Base-by-base conservation (phyloP, 2,329 filamentous ascomycete species). In the Xylariaceae sp. region DNA sequence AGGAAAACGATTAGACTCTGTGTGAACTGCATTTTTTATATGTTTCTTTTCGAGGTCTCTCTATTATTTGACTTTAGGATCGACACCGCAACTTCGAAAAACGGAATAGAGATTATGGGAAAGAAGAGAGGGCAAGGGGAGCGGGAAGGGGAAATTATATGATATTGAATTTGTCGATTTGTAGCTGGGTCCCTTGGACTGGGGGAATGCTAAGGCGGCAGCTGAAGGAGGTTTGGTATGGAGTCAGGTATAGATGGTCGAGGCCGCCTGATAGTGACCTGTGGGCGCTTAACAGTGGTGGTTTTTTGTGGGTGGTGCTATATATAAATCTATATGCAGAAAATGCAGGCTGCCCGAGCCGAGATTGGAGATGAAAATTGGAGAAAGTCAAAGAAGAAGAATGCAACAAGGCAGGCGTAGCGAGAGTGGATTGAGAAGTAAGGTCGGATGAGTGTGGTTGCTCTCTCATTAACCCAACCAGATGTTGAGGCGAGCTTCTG, bases 261-360 rank as follows among this genome's bases (percentile, higher is more conserved):
- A 48, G 56, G 49, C 48, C 55, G 49, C 41, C n/a, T 52, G 44
- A 40, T 49, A 37, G 44, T 40, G 45, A 44, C 49, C 49, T 43
- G 40, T 29, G 40, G 57, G 61, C 61, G 61, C 61, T 63, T 63
- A 62, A 48, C 35, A 58, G 55, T 22, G n/a, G n/a, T n/a, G n/a
- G n/a, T n/a, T n/a, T n/a, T 32, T 35, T n/a, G 38, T 42, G 42
- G 8, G 38, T 40, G 38, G 45, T 52, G 23, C 47, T 52, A 52
- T 55, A 60, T 62, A 59, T 56, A 55, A 50, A 50, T 37, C 53
- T 38, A 44, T 44, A 47, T 47, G 33, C 36, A 48, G 50, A 53
- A 55, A 55, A 60, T 58, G 52, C 45, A 55, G 47, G 55, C 54
- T 55, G 58, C 57, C 58, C 50, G 58, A 60, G 57, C 58, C 58